Conservation (phyloP, 345 rosid species). For the Aegle marmelos region DNA sequence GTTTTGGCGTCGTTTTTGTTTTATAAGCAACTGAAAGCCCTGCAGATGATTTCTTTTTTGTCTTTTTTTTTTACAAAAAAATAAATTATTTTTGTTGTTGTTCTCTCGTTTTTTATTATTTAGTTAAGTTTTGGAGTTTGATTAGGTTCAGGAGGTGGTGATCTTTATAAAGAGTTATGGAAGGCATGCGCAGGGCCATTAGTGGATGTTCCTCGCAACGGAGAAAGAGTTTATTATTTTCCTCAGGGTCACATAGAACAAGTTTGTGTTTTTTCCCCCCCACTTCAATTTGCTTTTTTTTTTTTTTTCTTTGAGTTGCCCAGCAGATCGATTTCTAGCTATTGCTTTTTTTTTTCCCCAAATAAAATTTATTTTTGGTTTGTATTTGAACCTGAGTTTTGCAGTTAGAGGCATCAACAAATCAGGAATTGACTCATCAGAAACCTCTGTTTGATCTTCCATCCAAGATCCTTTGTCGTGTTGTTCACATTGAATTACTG, state of each 20-base stretch:
- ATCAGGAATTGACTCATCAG: constrained; percentile 61
- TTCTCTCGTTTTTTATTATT: not conserved
- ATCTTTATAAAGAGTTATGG: constrained; percentile 66
- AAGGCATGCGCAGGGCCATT: constrained; percentile 79
- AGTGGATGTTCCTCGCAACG: constrained; percentile 57
- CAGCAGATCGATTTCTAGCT: constrained; percentile 1
- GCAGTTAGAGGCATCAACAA: constrained; percentile 87
- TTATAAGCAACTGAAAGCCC: constrained; percentile 18
- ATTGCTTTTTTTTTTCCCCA: not conserved
- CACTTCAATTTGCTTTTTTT: not conserved
- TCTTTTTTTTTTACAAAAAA: not conserved
- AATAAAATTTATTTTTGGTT: not conserved
- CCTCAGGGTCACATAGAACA: constrained; percentile 87
- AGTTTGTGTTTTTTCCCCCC: constrained; percentile 24
- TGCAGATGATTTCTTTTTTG: not conserved
- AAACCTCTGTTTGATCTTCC: constrained; percentile 65
- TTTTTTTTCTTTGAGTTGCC: not conserved
- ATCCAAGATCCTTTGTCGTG: constrained; percentile 77
- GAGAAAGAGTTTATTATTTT: constrained; percentile 65
- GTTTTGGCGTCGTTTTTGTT: not conserved
- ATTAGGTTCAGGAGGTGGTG: constrained; percentile 34
- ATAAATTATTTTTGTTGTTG: not conserved
- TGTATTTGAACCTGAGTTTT: constrained; percentile 18
- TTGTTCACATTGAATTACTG: constrained; percentile 56
- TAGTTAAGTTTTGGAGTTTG: constrained; percentile 11